Conservation (phyloP, 768 basidiomycete species). For the Rhodotorula paludigena region DNA sequence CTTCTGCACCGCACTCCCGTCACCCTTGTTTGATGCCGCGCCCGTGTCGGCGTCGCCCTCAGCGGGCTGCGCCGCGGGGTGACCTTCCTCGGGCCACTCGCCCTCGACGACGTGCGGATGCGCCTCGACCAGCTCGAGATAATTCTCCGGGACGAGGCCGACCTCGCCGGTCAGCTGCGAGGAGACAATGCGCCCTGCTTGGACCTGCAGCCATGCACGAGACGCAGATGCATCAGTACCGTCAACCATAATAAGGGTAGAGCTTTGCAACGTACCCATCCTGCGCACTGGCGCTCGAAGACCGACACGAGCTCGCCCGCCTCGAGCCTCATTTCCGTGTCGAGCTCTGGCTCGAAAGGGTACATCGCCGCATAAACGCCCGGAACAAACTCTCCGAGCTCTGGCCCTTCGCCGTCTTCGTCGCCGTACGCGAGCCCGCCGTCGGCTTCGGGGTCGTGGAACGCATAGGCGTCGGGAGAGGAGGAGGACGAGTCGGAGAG, state of each 20-base stretch:
- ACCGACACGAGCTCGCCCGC: slow-evolving; percentile 73
- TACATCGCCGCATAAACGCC: slow-evolving; percentile 74
- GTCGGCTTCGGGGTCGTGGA: slow-evolving; percentile 43
- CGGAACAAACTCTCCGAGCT: slow-evolving; percentile 52
- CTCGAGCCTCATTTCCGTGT: slow-evolving; percentile 72
- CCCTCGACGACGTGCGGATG: not conserved
- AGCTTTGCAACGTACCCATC: slow-evolving; percentile 24
- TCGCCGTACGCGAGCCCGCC: not conserved
- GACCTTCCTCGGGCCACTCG: not conserved
- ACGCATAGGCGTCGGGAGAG: slow-evolving; percentile 18
- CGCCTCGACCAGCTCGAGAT: slow-evolving; percentile 14
- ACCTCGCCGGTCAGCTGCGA: slow-evolving; percentile 20
- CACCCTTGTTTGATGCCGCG: too few relatives aligned
- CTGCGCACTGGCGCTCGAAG: slow-evolving; percentile 29
- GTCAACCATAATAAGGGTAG: too few relatives aligned
- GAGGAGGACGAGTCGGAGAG: not conserved
- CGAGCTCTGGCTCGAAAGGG: slow-evolving; percentile 71
- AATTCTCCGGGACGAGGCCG: slow-evolving; percentile 38
- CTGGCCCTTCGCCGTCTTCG: slow-evolving; percentile 8
- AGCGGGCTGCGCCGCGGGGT: too few relatives aligned
- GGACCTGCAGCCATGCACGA: slow-evolving; percentile 13
- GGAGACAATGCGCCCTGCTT: slow-evolving; percentile 26
- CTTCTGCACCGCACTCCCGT: too few relatives aligned
- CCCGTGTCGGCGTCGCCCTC: not conserved
- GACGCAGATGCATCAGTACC: not conserved